Evolutionary conservation across 2,329 filamentous ascomycete genomes (phyloP).

Genomic region (Neopestalotiopsis clavispora): DNA sequence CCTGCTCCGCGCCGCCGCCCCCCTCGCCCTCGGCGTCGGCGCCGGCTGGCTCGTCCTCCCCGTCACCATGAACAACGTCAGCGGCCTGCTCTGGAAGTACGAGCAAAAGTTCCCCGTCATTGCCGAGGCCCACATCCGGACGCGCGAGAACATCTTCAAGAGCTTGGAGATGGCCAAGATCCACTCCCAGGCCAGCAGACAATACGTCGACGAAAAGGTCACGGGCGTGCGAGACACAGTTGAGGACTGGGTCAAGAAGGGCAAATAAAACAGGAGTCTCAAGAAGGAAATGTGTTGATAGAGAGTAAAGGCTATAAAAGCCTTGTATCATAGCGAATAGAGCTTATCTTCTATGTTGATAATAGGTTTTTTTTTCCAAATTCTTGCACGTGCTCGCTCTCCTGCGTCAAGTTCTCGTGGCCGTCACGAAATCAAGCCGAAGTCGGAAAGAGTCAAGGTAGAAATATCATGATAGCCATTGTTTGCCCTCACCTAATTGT

Average conservation of each 20-base stretch:
- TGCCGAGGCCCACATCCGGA: conserved; percentile 77
- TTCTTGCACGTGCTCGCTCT: neutral
- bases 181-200: conserved; percentile 72
- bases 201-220: conserved; percentile 82
- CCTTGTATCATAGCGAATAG: conserved; percentile 22
- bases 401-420: neutral
- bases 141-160: conserved; percentile 71
- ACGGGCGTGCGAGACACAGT: conserved; percentile 75
- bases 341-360: conserved; percentile 12
- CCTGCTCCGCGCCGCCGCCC: conserved; percentile 76
- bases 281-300: neutral
- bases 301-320: neutral
- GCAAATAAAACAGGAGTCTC: conserved; percentile 60
- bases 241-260: conserved; percentile 91
- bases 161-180: conserved; percentile 76
- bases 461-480: too few species aligned
- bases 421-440: too few species aligned
- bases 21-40: conserved; percentile 78
- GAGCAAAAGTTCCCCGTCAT: conserved; percentile 87
- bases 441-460: too few species aligned
- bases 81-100: conserved; percentile 86
- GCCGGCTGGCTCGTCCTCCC: conserved; percentile 87
- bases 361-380: neutral
- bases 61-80: conserved; percentile 87
- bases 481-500: too few species aligned